These are phyloP conservation scores for Arctostaphylos glauca DNA, from an alignment of 148 eudicot species.

Conservation along the genomic window DNA sequence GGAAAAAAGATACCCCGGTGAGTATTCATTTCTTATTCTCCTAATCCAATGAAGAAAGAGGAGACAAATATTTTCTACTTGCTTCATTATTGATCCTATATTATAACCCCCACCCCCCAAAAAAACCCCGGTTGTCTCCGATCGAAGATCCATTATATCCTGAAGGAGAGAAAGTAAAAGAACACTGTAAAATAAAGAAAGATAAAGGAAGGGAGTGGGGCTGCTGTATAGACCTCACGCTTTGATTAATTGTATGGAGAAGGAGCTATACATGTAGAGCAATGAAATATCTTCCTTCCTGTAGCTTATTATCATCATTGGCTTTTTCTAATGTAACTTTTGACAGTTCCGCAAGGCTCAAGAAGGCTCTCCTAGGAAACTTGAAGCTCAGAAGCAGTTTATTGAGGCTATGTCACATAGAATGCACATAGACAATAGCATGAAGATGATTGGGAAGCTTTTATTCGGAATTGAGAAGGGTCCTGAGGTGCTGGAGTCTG, in stretches of 20 bases:
- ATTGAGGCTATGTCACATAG: slow-evolving; percentile 89
- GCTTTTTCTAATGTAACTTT: slow-evolving; percentile 4
- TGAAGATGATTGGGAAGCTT: slow-evolving; percentile 79
- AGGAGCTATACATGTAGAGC: background rate
- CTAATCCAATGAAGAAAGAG: background rate
- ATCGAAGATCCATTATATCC: background rate
- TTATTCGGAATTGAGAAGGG: slow-evolving; percentile 81
- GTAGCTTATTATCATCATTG: background rate
- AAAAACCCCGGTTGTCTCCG: no score
- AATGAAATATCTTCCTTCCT: background rate
- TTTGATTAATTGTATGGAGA: background rate
- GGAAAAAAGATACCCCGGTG: background rate
- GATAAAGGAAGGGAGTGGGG: background rate
- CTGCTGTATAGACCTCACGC: background rate
- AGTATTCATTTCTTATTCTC: background rate
- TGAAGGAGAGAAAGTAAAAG: background rate
- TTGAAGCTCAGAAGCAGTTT: slow-evolving; percentile 73
- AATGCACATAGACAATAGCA: slow-evolving; percentile 72
- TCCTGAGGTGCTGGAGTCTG: slow-evolving; percentile 53
- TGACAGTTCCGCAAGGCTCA: slow-evolving; percentile 85
- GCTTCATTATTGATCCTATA: background rate
- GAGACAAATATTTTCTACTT: background rate
- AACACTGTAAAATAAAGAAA: background rate
- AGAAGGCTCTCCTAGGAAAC: slow-evolving; percentile 74
- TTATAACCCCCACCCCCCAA: no score